phyloP scores from a whole-genome alignment of 2,329 filamentous ascomycete genomes.

The Rhynchosporium graminicola region DNA sequence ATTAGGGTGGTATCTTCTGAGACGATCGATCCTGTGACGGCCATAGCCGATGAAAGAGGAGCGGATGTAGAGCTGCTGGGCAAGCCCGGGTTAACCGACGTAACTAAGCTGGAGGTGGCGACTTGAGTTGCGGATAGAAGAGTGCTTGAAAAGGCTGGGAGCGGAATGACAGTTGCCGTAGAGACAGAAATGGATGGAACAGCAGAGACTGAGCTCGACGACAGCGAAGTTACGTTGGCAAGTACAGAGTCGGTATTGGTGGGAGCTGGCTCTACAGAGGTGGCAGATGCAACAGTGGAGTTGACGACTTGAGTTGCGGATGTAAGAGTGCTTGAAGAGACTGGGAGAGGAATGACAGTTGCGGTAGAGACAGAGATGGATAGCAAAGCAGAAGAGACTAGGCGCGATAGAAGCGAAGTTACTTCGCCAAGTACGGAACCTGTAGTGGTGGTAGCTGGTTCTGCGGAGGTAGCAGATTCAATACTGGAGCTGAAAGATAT shows the following conservation, averaged over 20 bases:
- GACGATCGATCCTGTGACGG: too few species aligned
- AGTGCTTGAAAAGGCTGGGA: background rate
- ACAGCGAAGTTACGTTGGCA: background rate
- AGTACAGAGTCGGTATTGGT: background rate
- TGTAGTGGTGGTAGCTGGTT: background rate
- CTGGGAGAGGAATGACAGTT: background rate
- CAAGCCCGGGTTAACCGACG: too few species aligned
- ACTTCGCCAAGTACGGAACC: background rate
- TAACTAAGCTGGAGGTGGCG: background rate
- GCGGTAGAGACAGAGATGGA: background rate
- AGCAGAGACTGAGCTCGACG: background rate
- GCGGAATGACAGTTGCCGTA: background rate
- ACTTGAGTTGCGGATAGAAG: background rate
- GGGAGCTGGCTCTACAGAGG: background rate
- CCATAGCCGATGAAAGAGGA: too few species aligned
- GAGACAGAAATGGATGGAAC: background rate
- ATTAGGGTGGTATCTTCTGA: background rate
- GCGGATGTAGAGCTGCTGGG: too few species aligned
- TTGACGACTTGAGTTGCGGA: background rate
- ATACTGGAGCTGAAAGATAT: constrained; percentile 5
- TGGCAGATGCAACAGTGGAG: background rate
- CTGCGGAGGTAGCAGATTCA: background rate
- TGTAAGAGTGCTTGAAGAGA: background rate
- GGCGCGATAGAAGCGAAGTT: background rate
- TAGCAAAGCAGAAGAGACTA: background rate